Percentiles rank a stretch among this genome's conserved stretches.
phyloP scores from a whole-genome alignment of 139 green algal species.

The Nannochloris sp. region DNA sequence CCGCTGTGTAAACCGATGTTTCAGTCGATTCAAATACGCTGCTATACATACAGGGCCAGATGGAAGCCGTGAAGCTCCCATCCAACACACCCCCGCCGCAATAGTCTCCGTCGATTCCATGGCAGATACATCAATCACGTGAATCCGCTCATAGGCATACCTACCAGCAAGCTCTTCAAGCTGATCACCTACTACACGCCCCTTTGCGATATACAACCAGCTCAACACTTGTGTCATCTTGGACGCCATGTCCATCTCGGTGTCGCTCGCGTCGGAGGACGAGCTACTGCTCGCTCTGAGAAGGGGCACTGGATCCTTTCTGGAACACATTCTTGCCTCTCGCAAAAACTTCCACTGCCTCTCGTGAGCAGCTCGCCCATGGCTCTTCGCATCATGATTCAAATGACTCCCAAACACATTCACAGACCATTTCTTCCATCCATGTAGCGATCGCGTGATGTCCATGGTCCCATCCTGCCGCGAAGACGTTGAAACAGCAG shows the following conservation, averaged over 20 bases:
- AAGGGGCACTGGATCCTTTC: too few relatives aligned
- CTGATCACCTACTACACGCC: background rate
- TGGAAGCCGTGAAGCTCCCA: background rate
- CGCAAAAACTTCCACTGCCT: background rate
- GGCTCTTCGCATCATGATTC: background rate
- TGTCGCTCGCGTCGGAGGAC: too few relatives aligned
- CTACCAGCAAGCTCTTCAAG: background rate
- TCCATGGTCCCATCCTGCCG: too few relatives aligned
- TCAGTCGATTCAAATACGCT: slow-evolving; percentile 21
- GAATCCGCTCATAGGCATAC: background rate
- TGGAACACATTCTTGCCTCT: background rate
- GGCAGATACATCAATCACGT: slow-evolving; percentile 7
- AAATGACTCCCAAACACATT: too few relatives aligned
- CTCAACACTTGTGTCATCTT: slow-evolving; percentile 1
- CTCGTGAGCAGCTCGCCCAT: background rate
- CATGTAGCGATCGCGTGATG: too few relatives aligned
- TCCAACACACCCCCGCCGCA: background rate
- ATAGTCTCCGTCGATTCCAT: background rate
- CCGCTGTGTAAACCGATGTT: slow-evolving; percentile 4
- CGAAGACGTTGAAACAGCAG: too few relatives aligned
- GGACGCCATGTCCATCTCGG: background rate
- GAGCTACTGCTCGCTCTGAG: too few relatives aligned
- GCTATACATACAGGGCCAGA: slow-evolving; percentile 3
- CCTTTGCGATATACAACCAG: background rate
- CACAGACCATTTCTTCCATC: too few relatives aligned